A percentile compares a stretch with the other conserved stretches of the same genome.
Evolutionary conservation across 192 early-diverging fungal species (phyloP).

Genomic region (Powellomyces hirtus): DNA sequence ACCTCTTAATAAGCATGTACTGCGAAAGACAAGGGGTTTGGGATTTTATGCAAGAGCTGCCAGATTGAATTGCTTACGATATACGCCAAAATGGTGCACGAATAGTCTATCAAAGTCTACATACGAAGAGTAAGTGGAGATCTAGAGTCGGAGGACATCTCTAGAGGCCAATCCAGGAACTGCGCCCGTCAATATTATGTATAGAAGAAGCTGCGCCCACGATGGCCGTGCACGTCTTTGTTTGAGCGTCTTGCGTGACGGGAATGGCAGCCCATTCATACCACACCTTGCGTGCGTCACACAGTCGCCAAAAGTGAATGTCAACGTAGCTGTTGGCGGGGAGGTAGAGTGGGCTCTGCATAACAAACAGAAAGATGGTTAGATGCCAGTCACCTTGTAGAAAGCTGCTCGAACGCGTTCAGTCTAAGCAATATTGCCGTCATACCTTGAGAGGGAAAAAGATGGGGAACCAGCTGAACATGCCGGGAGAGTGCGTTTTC

Average conservation of each 20-base stretch:
- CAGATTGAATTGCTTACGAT: too few relatives aligned
- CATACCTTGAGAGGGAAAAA: conserved; percentile 82
- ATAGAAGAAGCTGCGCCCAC: conserved; percentile 46
- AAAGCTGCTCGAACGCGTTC: too few relatives aligned
- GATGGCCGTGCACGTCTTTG: conserved; percentile 25
- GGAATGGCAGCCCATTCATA: conserved; percentile 87
- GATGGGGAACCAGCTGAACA: conserved; percentile 99
- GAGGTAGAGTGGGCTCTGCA: conserved; percentile 68
- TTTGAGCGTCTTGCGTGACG: conserved; percentile 2
- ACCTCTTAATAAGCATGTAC: too few relatives aligned
- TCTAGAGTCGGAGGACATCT: too few relatives aligned
- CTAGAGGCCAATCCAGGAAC: conserved; percentile 75
- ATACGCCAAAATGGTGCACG: too few relatives aligned
- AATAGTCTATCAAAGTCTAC: too few relatives aligned
- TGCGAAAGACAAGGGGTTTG: too few relatives aligned
- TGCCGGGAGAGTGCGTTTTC: conserved; percentile 79
- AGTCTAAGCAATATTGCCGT: not conserved
- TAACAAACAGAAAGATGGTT: conserved; percentile 1
- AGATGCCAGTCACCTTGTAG: too few relatives aligned
- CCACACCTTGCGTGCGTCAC: conserved; percentile 85
- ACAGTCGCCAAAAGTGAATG: conserved; percentile 83
- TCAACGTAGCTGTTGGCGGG: conserved; percentile 55
- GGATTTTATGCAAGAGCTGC: too few relatives aligned
- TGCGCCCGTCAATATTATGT: conserved; percentile 70
- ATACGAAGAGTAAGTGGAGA: too few relatives aligned